Percentiles rank a stretch among this genome's conserved stretches.
Evolutionary conservation across 2,329 filamentous ascomycete genomes (phyloP).

Genomic region (Biscogniauxia marginata): DNA sequence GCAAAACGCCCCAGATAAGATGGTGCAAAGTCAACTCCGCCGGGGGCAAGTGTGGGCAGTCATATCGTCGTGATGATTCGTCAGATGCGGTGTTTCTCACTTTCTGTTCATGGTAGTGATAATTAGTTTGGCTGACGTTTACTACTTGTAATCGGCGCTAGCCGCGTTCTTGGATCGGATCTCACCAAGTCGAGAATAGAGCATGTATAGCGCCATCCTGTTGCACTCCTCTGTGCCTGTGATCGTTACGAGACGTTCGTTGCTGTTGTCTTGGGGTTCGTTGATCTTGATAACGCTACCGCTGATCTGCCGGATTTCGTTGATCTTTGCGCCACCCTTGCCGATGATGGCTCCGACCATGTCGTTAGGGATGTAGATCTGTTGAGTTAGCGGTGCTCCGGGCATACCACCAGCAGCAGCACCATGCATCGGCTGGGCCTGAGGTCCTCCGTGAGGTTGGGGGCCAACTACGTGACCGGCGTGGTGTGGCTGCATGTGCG

Average conservation of each 20-base stretch:
- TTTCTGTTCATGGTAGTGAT: slow-evolving; percentile 26
- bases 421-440: slow-evolving; percentile 72
- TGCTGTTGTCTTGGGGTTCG: slow-evolving; percentile 98
- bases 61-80: slow-evolving; percentile 13
- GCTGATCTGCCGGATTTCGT: slow-evolving; percentile 94
- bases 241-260: slow-evolving; percentile 94
- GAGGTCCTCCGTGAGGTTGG: slow-evolving; percentile 63
- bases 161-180: slow-evolving; percentile 23
- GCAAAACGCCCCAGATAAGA: slow-evolving; percentile 6
- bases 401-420: slow-evolving; percentile 65
- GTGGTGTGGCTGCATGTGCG: slow-evolving; percentile 73
- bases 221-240: slow-evolving; percentile 98
- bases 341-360: slow-evolving; percentile 99
- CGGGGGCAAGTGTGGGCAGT: slow-evolving; percentile 14
- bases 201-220: slow-evolving; percentile 99
- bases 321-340: slow-evolving; percentile 98
- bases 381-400: slow-evolving; percentile 87
- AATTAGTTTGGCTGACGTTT: slow-evolving; percentile 24
- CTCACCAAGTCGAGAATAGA: slow-evolving; percentile 93
- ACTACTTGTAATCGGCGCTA: slow-evolving; percentile 7
- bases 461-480: slow-evolving; percentile 63
- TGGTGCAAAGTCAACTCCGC: slow-evolving; percentile 10
- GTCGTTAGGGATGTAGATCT: slow-evolving; percentile 98
- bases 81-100: slow-evolving; percentile 33
- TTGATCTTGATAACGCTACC: slow-evolving; percentile 99